Evolutionary conservation across 495 filamentous ascomycete species (phyloP), one percentile per base, ranked within the genome.

Genomic region (Aspergillus biplanus): DNA sequence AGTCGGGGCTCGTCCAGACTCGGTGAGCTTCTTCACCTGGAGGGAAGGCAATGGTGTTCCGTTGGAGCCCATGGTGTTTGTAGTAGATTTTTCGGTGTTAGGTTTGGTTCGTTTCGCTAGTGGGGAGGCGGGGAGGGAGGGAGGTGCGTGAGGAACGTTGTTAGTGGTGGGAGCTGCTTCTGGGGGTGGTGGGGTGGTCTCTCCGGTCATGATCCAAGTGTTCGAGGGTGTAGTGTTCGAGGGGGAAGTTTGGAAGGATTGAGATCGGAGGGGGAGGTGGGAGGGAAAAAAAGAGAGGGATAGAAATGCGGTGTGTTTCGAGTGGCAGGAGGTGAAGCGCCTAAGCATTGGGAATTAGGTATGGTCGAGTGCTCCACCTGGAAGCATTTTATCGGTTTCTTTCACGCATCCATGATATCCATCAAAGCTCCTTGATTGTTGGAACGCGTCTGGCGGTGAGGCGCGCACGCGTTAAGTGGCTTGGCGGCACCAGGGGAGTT

Each of bases 21-120:
- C 74, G 15, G 88, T 87, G 58, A 98, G 87, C 73, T 93, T 92
- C 85, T 97, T 93, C 71, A 99, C 87, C 50, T 91, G 84, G 37
- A 97, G 83, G 12, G 89, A 76, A 15, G 88, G 89, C 64, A 72
- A 77, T 33, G 73, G 72, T 66, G 69, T 77, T 65, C 74, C 71
- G 57, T 75, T 76, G 15, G 69, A 74, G 50, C 73, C 75, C 44
- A 75, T 68, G 54, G 68, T 66, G 61, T 67, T 70, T 59, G 59
- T 67, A 57, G 69, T 65, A 66, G 63, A 67, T 63, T 65, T 69
- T 37, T 63, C 68, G 53, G 67, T 64, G 63, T 68, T 67, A 55
- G 67, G 73, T 69, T 88, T 88, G 33, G 84, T 82, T 54, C 87
- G 85, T 78, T 90, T 90, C n/a, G 87, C 77, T 56, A 87, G 78